Conservation (phyloP, 2,329 filamentous ascomycete species). For the Fusarium sp. region DNA sequence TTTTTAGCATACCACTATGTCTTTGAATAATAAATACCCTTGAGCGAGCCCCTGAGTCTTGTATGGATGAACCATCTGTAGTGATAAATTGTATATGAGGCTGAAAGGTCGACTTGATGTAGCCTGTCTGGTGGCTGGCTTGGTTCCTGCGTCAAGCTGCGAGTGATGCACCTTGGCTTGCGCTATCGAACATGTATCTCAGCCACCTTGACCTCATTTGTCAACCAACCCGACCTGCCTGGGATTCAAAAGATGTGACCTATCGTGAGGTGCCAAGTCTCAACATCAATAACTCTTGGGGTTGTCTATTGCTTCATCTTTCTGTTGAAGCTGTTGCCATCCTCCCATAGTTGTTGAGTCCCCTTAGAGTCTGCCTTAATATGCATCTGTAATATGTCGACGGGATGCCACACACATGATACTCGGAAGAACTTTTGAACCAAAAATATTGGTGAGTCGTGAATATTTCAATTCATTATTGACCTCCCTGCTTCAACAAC, state of each 20-base stretch:
- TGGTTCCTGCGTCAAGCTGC: neutral
- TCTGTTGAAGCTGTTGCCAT: neutral
- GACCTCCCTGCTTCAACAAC: constrained; percentile 10
- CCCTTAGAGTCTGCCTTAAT: neutral
- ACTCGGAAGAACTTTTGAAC: neutral
- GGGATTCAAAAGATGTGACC: neutral
- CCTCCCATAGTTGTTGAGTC: too few species aligned
- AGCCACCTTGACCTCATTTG: neutral
- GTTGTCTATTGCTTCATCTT: neutral
- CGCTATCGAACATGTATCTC: neutral
- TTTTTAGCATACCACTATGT: neutral
- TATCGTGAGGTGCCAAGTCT: neutral
- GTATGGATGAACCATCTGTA: neutral
- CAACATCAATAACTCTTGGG: neutral
- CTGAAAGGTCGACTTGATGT: neutral
- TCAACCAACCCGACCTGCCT: neutral
- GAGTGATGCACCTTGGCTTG: neutral
- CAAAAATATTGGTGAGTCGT: neutral
- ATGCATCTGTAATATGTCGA: neutral
- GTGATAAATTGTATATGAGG: neutral
- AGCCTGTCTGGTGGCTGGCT: neutral
- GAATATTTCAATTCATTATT: constrained; percentile 27
- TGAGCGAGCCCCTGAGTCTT: neutral
- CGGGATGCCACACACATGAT: neutral
- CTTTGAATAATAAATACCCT: constrained; percentile 20